phyloP scores from a whole-genome alignment of 2,329 filamentous ascomycete species.

The Cordyceps sp. region DNA sequence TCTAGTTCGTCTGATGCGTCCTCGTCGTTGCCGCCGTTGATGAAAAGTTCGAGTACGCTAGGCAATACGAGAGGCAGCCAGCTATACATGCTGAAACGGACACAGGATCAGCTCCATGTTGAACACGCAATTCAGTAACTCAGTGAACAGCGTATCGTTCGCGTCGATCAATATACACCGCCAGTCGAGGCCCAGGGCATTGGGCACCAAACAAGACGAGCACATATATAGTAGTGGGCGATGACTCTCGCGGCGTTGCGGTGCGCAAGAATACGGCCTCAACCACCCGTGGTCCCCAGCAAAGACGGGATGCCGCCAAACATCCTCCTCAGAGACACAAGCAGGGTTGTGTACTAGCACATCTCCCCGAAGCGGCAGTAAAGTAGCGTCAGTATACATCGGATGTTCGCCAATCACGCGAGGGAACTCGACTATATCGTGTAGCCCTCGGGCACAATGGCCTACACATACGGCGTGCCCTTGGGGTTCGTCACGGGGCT shows the following conservation, averaged over 20 bases:
- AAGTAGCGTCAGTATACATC: conserved; percentile 3
- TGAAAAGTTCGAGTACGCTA: too few species aligned
- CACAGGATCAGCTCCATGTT: conserved; percentile 2
- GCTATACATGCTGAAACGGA: conserved; percentile 2
- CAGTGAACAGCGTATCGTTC: conserved; percentile 1
- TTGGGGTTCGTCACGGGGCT: conserved; percentile 2
- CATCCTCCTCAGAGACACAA: conserved; percentile 1
- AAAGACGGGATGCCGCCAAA: conserved; percentile 1
- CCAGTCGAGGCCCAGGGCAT: conserved; percentile 2
- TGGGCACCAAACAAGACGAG: conserved; percentile 2
- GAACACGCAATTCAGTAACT: conserved; percentile 1
- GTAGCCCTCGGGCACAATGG: conserved; percentile 1
- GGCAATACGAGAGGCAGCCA: too few species aligned
- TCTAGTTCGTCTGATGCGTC: too few species aligned
- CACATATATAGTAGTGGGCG: conserved; percentile 2
- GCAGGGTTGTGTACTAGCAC: conserved; percentile 1
- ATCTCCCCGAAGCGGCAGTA: conserved; percentile 1
- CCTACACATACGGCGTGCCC: conserved; percentile 1
- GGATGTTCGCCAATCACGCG: neutral
- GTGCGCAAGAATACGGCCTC: conserved; percentile 1
- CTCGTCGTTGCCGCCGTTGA: too few species aligned
- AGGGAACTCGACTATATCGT: conserved; percentile 1
- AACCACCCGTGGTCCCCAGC: conserved; percentile 1
- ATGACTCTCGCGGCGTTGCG: neutral
- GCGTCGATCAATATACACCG: conserved; percentile 1